Evolutionary conservation across 345 rosid genomes (phyloP).

Genomic region (Eucalyptus sp.): DNA sequence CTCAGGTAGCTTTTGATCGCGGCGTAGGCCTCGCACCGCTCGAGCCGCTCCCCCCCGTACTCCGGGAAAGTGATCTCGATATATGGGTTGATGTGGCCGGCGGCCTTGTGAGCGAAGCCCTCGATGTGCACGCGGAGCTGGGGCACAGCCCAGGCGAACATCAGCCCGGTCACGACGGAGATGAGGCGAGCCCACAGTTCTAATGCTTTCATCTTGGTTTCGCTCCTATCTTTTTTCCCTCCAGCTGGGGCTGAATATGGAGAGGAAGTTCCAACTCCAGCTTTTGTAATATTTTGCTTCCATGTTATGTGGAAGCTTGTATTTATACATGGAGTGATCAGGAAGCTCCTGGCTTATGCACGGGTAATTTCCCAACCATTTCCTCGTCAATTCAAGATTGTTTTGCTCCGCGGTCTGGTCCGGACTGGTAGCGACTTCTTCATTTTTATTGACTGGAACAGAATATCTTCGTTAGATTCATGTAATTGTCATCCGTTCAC

Average conservation of each 20-base stretch:
- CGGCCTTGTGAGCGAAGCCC: neutral
- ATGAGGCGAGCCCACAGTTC: neutral
- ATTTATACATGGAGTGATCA: neutral
- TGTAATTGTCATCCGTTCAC: neutral
- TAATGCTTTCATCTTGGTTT: neutral
- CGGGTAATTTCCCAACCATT: neutral
- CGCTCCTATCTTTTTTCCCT: neutral
- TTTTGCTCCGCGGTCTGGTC: neutral
- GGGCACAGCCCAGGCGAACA: neutral
- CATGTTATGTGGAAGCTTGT: neutral
- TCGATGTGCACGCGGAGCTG: neutral
- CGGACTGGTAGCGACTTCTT: neutral
- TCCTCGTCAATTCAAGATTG: neutral
- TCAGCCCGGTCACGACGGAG: neutral
- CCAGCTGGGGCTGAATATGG: neutral
- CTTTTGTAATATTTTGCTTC: neutral
- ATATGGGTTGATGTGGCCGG: neutral
- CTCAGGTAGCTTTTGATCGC: conserved; percentile 42
- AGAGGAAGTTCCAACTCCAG: neutral
- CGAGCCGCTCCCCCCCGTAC: neutral
- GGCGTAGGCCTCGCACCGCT: conserved; percentile 24
- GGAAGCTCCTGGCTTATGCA: neutral
- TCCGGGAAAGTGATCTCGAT: conserved; percentile 6
- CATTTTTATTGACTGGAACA: neutral
- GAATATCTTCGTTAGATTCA: neutral